Conservation (phyloP, 2,329 filamentous ascomycete genomes). For the Alternaria brassicae region DNA sequence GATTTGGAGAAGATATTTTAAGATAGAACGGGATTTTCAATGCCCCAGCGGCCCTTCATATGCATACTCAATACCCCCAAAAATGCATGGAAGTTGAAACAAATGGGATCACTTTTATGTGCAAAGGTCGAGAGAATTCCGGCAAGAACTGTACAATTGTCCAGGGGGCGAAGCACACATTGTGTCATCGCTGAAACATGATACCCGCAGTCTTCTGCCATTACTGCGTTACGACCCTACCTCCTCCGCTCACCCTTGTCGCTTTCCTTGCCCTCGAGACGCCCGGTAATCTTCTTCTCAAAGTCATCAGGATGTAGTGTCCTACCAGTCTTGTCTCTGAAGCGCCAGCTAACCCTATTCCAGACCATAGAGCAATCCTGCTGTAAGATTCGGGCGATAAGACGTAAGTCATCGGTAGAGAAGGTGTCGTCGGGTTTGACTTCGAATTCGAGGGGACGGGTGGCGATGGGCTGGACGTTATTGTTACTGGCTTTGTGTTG, state of each 20-base stretch:
- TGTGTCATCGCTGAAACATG: background rate
- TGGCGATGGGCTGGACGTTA: background rate
- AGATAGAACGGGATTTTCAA: background rate
- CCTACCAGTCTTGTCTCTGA: conserved; percentile 59
- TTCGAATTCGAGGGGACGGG: conserved; percentile 22
- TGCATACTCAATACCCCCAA: background rate
- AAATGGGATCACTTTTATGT: background rate
- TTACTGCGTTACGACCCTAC: background rate
- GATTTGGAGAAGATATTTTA: background rate
- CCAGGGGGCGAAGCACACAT: rapidly evolving
- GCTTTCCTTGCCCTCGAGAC: conserved; percentile 14
- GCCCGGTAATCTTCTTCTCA: conserved; percentile 51
- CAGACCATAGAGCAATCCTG: conserved; percentile 55
- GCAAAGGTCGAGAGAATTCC: background rate
- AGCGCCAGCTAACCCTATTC: conserved; percentile 56
- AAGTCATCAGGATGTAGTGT: conserved; percentile 54
- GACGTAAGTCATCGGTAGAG: conserved; percentile 45
- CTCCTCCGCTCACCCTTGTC: background rate
- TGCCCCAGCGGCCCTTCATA: background rate
- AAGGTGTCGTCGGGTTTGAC: conserved; percentile 40
- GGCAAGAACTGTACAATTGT: background rate
- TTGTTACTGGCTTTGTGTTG: conserved; percentile 1
- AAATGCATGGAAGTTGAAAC: background rate
- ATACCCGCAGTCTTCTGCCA: background rate
- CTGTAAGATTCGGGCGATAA: conserved; percentile 55